Conservation (phyloP, 768 basidiomycete species). For the Phanerodontia chrysosporium region DNA sequence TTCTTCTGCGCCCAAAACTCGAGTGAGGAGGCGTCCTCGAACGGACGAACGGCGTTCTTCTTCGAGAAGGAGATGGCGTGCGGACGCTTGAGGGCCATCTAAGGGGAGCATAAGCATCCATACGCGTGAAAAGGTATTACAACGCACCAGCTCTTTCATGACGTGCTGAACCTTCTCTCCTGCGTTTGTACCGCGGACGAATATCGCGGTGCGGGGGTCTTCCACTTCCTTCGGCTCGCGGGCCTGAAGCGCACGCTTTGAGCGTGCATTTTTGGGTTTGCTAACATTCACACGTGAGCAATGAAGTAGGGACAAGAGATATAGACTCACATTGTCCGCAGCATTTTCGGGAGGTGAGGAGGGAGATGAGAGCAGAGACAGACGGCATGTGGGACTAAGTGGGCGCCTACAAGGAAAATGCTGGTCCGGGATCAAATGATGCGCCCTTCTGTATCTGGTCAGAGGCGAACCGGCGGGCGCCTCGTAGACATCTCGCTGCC, state of each 20-base stretch:
- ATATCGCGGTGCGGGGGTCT: conserved; percentile 81
- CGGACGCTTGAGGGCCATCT: conserved; percentile 95
- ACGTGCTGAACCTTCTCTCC: conserved; percentile 75
- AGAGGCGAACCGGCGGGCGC: no score
- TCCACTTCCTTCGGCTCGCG: conserved; percentile 88
- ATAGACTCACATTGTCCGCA: conserved; percentile 26
- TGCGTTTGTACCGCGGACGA: conserved; percentile 84
- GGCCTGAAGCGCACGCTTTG: conserved; percentile 84
- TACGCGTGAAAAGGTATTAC: neutral
- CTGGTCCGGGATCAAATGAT: neutral
- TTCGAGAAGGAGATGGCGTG: conserved; percentile 89
- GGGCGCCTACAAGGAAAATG: neutral
- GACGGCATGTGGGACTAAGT: neutral
- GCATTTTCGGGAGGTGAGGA: neutral
- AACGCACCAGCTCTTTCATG: conserved; percentile 85
- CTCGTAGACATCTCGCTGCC: neutral
- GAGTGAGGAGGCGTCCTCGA: conserved; percentile 78
- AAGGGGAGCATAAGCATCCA: conserved; percentile 2
- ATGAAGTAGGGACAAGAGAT: no score
- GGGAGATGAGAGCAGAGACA: neutral
- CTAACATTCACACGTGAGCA: conserved; percentile 28
- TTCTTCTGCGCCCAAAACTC: conserved; percentile 95
- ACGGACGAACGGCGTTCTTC: conserved; percentile 88
- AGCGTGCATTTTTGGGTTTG: conserved; percentile 95
- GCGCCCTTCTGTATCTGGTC: no score